A percentile compares a stretch with the other conserved stretches of the same genome.
These are phyloP conservation scores for Syzygium aromaticum DNA, from an alignment of 345 rosid species.

Conservation along the genomic window DNA sequence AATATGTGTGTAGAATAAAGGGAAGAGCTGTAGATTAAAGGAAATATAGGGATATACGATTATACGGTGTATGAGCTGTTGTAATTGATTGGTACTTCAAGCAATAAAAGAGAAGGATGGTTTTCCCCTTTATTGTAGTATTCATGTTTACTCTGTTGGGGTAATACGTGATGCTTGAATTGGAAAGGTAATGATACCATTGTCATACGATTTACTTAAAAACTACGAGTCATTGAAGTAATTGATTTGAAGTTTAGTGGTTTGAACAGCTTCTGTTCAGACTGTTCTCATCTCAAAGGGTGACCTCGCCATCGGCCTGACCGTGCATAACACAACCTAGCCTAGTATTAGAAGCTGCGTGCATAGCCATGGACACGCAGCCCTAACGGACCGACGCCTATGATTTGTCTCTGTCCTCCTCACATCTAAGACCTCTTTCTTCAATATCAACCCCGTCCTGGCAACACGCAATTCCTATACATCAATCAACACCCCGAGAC, in stretches of 20 bases:
- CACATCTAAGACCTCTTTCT: neutral
- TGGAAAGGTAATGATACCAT: too few species aligned
- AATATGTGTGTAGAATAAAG: neutral
- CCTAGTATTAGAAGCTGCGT: neutral
- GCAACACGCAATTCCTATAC: too few species aligned
- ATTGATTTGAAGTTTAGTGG: too few species aligned
- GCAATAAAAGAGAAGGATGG: neutral
- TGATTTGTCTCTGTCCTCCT: neutral
- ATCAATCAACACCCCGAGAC: neutral
- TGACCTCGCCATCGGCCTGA: neutral
- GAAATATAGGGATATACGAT: neutral
- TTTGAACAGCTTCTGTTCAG: neutral
- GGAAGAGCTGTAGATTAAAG: neutral
- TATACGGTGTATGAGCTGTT: neutral
- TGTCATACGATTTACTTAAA: too few species aligned
- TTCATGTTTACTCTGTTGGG: too few species aligned
- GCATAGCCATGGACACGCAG: neutral
- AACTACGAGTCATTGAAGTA: too few species aligned
- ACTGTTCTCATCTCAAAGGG: neutral
- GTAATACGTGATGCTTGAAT: too few species aligned
- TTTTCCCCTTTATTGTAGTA: neutral
- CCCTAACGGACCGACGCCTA: neutral
- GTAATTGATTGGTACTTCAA: neutral
- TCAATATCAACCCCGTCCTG: too few species aligned
- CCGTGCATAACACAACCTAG: neutral